These are phyloP conservation scores for Aristolochia californica DNA, from an alignment of 164 flowering plant species.

Conservation along the genomic window DNA sequence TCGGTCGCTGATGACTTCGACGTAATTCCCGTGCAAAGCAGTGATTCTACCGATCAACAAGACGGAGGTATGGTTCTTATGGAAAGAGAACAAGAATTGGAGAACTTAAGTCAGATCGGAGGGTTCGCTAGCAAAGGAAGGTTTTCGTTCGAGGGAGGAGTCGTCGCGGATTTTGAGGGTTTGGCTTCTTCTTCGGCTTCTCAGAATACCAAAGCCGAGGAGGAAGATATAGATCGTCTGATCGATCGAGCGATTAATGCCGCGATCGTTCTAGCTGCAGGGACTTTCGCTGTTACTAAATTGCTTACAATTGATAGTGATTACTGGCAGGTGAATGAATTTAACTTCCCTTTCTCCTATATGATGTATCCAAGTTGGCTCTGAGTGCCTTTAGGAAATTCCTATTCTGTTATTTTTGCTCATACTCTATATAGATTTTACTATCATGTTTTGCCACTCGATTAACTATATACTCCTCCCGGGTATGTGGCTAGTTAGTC, in stretches of 20 bases:
- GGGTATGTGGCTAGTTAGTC: too few species aligned
- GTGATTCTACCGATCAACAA: slow-evolving; percentile 41
- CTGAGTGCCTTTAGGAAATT: too few species aligned
- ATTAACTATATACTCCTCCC: too few species aligned
- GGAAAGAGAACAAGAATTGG: slow-evolving; percentile 24
- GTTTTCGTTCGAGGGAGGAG: slow-evolving; percentile 44
- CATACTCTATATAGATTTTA: too few species aligned
- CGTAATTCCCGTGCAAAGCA: slow-evolving; percentile 60
- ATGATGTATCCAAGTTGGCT: not conserved
- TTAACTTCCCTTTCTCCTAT: not conserved
- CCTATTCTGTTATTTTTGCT: too few species aligned
- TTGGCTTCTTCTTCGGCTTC: slow-evolving; percentile 21
- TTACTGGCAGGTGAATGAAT: slow-evolving; percentile 68
- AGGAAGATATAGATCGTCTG: slow-evolving; percentile 30
- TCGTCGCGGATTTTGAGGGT: slow-evolving; percentile 26
- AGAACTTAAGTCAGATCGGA: slow-evolving; percentile 20
- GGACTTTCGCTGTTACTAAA: slow-evolving; percentile 59
- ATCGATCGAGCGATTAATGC: slow-evolving; percentile 75
- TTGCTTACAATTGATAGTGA: slow-evolving; percentile 73
- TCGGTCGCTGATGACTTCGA: slow-evolving; percentile 42
- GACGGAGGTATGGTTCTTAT: slow-evolving; percentile 32
- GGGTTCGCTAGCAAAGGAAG: slow-evolving; percentile 47
- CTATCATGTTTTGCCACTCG: too few species aligned
- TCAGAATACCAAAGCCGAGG: slow-evolving; percentile 13
- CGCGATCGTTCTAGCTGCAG: slow-evolving; percentile 74